Conservation (phyloP, 805 yeast species). For the Candida glaebosa region DNA sequence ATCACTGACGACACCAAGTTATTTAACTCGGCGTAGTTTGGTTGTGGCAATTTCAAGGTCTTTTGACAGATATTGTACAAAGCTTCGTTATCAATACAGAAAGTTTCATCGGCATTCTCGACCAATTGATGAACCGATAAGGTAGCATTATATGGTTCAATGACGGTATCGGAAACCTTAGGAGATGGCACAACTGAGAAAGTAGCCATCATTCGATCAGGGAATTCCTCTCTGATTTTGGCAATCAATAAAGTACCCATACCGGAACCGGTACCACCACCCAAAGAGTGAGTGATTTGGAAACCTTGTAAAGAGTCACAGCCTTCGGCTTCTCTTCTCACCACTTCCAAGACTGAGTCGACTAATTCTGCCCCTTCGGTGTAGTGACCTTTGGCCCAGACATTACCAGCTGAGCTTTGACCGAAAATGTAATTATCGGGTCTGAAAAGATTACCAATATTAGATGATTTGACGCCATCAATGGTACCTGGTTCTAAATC, state of each 20-base stretch:
- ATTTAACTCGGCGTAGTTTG: constrained; percentile 76
- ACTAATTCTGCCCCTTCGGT: constrained; percentile 95
- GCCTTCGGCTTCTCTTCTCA: constrained; percentile 91
- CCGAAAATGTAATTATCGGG: constrained; percentile 91
- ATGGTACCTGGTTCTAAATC: constrained; percentile 95
- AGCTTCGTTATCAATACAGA: constrained; percentile 94
- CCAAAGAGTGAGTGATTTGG: constrained; percentile 64
- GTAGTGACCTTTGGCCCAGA: constrained; percentile 97
- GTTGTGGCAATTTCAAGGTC: constrained; percentile 77
- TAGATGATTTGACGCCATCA: constrained; percentile 75
- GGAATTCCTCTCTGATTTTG: constrained; percentile 86
- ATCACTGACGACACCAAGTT: constrained; percentile 82
- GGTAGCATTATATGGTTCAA: constrained; percentile 93
- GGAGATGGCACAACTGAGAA: constrained; percentile 93
- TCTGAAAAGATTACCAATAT: constrained; percentile 82
- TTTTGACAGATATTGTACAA: constrained; percentile 84
- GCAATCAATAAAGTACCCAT: constrained; percentile 88
- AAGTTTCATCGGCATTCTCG: constrained; percentile 88
- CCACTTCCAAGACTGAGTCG: constrained; percentile 83
- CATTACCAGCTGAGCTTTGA: constrained; percentile 91
- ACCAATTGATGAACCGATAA: constrained; percentile 87
- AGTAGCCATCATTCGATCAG: constrained; percentile 95
- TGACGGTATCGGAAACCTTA: constrained; percentile 87
- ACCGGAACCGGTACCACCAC: constrained; percentile 95
- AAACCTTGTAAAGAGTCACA: constrained; percentile 93